A percentile compares a stretch with the other conserved stretches of the same genome.
phyloP scores from a whole-genome alignment of 306 rosid genomes.

The Dryas octopetala region DNA sequence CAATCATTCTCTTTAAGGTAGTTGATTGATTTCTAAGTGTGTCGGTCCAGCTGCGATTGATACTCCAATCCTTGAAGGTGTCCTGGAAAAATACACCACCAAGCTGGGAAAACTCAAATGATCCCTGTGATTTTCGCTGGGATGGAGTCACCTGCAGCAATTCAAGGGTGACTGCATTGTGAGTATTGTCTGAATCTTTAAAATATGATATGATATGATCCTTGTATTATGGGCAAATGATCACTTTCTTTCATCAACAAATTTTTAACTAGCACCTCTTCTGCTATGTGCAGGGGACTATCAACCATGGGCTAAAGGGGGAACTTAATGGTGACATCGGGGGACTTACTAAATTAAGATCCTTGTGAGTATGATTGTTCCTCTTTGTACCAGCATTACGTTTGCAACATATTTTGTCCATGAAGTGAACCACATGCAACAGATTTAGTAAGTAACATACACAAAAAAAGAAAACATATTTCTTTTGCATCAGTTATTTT shows the following conservation, averaged over 20 bases:
- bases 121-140: constrained; percentile 74
- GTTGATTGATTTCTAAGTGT: neutral
- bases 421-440: too few species aligned
- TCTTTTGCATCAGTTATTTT: neutral
- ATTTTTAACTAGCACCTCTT: neutral
- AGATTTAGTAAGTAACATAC: too few species aligned
- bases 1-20: neutral
- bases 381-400: neutral
- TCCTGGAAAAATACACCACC: constrained; percentile 51
- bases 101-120: constrained; percentile 64
- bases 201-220: neutral
- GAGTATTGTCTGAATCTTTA: constrained; percentile 11
- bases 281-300: constrained; percentile 41
- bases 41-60: constrained; percentile 42
- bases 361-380: constrained; percentile 54
- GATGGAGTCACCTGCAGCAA: constrained; percentile 76
- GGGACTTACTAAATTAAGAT: constrained; percentile 55
- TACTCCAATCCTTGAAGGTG: constrained; percentile 26
- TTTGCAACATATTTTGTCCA: neutral
- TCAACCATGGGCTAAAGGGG: constrained; percentile 61
- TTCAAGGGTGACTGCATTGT: constrained; percentile 72
- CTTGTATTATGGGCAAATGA: neutral
- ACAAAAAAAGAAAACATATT: too few species aligned
- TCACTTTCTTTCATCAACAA: neutral
- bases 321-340: constrained; percentile 62